Evolutionary conservation across 257 asterid genomes (phyloP).

Genomic region (Gentiana straminea): DNA sequence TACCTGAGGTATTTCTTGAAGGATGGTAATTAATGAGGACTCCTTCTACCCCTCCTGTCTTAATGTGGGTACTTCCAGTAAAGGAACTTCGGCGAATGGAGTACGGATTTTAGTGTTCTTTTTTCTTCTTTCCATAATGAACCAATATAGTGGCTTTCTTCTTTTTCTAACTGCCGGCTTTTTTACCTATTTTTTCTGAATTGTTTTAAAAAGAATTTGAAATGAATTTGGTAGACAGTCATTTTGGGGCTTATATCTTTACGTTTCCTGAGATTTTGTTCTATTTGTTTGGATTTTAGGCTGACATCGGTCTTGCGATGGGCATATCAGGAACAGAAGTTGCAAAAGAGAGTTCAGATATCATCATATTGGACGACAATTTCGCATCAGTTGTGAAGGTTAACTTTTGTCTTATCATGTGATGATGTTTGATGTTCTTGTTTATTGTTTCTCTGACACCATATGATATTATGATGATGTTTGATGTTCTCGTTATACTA

Average conservation of each 20-base stretch:
- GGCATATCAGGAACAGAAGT: conserved; percentile 98
- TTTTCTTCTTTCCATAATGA: too few relatives aligned
- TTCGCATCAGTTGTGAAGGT: conserved; percentile 97
- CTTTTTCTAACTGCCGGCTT: neutral
- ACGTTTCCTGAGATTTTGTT: neutral
- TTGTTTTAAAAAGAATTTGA: too few relatives aligned
- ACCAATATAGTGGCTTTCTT: too few relatives aligned
- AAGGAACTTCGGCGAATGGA: too few relatives aligned
- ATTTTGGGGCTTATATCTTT: neutral
- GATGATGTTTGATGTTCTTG: neutral
- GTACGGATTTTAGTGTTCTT: too few relatives aligned
- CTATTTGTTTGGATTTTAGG: conserved; percentile 34
- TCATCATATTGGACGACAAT: conserved; percentile 87
- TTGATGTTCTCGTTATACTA: too few relatives aligned
- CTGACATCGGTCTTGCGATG: conserved; percentile 99
- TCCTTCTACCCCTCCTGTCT: too few relatives aligned
- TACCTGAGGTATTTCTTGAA: too few relatives aligned
- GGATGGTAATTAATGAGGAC: too few relatives aligned
- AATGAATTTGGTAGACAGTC: too few relatives aligned
- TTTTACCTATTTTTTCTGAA: neutral
- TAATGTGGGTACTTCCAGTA: too few relatives aligned
- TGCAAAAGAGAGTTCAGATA: conserved; percentile 97
- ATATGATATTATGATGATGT: too few relatives aligned
- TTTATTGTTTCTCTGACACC: neutral
- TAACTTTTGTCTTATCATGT: conserved; percentile 10